Base-by-base conservation (phyloP, 2,329 filamentous ascomycete genomes). In the Aspergillus sclerotialis region DNA sequence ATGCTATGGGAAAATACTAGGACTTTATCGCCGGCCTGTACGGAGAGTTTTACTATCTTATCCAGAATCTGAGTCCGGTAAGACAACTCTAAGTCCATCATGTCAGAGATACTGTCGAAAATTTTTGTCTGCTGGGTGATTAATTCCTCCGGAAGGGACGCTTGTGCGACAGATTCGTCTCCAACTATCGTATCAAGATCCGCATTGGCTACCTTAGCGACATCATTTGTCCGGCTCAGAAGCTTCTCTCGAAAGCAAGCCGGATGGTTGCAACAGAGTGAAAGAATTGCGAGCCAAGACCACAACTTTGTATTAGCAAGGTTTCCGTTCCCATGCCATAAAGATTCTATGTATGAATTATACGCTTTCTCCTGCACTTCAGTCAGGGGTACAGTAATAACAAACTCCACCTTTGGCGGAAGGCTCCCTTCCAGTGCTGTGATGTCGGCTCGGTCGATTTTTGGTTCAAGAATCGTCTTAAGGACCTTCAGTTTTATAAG, bases 1-100 rank as follows among this genome's bases (percentile, higher is more conserved):
- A 87, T 67, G 10, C 78, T 83, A 35, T 87, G 82, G 0, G 82
- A 84, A 50, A 95, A 95, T 0, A 94, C 65, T 1, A 95, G 69
- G 1, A 88, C 74, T 50, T 88, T 88, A 56, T 95, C 89, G 1
- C 71, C 69, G 0, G 68, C 60, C 1, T 55, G 53, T 25, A 71
- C 73, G 5, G 81, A 80, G 42, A 81, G 71, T 14, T 80, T 67
- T 0, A 94, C 58, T 32, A 95, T 90, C 29, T 71, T 61, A 28
- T 77, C 61, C n/a, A 93, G 63, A 5, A 89, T 64, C 9, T 67
- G 49, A 5, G 82, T 73, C 52, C 92, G 90, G 52, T 78, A 72
- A 1, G 87, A 93, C 9, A 80, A 57, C 0, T 55, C 46, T 2
- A 73, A 52, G 4, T 72, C 64, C 9, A 68, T 58, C 10, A 59